Conservation (phyloP, 768 basidiomycete genomes). For the Tricholoma matsutake region DNA sequence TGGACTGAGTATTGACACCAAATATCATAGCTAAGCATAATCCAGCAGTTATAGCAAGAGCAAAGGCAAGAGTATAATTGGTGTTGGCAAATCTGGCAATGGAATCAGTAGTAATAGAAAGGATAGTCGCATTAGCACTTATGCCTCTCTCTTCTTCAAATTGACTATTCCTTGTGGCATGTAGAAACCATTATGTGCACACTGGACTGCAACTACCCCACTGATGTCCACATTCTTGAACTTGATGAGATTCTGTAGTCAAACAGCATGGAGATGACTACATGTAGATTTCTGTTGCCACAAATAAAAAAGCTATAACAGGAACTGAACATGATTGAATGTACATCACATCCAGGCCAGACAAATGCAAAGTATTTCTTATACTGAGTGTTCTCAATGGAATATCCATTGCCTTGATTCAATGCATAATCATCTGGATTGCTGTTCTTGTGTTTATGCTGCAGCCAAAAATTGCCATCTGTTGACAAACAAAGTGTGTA, state of each 20-base stretch:
- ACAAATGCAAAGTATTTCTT: background rate
- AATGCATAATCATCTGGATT: constrained; percentile 27
- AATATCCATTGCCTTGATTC: background rate
- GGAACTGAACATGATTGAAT: background rate
- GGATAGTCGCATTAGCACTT: constrained; percentile 5
- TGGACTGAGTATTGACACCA: constrained; percentile 25
- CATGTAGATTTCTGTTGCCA: constrained; percentile 12
- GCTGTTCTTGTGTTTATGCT: constrained; percentile 21
- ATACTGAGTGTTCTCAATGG: background rate
- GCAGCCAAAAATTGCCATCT: constrained; percentile 27
- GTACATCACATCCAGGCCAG: background rate
- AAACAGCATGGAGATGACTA: constrained; percentile 20
- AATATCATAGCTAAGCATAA: constrained; percentile 28
- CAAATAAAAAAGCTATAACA: no score
- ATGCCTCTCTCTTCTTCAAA: constrained; percentile 26
- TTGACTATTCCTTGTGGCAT: constrained; percentile 21
- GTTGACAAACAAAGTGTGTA: constrained; percentile 23
- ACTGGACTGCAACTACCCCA: constrained; percentile 26
- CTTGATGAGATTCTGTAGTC: constrained; percentile 25
- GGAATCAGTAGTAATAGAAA: background rate
- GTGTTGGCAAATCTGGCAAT: constrained; percentile 17
- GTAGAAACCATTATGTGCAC: constrained; percentile 28
- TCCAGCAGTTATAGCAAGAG: constrained; percentile 15
- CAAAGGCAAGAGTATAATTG: constrained; percentile 20
- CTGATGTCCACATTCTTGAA: constrained; percentile 25